These are phyloP conservation scores for Phlebopus sp. DNA, from an alignment of 1,284 basidiomycete species.

Conservation along the genomic window DNA sequence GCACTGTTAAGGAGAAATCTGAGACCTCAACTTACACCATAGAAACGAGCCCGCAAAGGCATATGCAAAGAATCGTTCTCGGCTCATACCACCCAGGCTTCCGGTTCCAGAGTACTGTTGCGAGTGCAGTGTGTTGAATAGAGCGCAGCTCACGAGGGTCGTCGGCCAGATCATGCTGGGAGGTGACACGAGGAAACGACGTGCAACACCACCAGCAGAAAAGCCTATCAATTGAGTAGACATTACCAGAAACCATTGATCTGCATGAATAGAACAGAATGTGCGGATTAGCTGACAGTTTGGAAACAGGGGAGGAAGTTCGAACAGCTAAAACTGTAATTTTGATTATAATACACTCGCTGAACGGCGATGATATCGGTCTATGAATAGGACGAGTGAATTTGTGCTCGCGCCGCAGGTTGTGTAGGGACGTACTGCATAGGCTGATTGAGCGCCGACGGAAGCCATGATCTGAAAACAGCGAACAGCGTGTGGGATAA, in stretches of 20 bases:
- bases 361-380: conserved; percentile 43
- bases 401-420: neutral
- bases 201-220: conserved; percentile 43
- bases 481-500: neutral
- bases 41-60: conserved; percentile 39
- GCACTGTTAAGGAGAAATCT: neutral
- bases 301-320: conserved; percentile 9
- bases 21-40: conserved; percentile 41
- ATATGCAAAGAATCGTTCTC: conserved; percentile 52
- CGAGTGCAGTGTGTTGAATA: conserved; percentile 58
- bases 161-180: conserved; percentile 51
- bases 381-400: conserved; percentile 45
- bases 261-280: conserved; percentile 12
- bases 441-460: conserved; percentile 41
- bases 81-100: conserved; percentile 40
- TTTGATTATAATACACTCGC: conserved; percentile 35
- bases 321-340: conserved; percentile 34
- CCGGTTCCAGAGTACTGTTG: conserved; percentile 48
- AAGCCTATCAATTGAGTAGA: conserved; percentile 47
- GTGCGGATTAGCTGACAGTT: conserved; percentile 4
- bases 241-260: conserved; percentile 38
- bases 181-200: conserved; percentile 45
- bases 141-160: conserved; percentile 48
- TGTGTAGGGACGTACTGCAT: conserved; percentile 32
- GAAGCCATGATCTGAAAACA: conserved; percentile 50